A percentile compares a stretch with the other conserved stretches of the same genome.
Conservation (phyloP, 352 stramenopile genomes). For the Pythium apleroticum region DNA sequence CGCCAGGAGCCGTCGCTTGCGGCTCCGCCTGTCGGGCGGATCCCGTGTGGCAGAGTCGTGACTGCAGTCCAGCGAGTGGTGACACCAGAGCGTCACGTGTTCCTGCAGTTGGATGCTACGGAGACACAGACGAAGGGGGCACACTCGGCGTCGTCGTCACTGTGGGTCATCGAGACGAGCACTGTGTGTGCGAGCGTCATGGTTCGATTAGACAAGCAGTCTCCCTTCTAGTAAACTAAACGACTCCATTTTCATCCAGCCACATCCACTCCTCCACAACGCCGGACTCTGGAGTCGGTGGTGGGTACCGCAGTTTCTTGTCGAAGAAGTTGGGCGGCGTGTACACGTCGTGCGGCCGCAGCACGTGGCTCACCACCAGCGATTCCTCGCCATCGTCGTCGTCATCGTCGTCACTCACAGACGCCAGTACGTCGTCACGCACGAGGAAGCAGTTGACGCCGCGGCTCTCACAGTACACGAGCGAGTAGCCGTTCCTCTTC, state of each 20-base stretch:
- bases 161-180: slow-evolving; percentile 80
- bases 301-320: slow-evolving; percentile 51
- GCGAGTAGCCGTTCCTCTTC: slow-evolving; percentile 43
- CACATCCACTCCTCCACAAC: slow-evolving; percentile 46
- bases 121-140: neutral
- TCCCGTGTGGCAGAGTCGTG: slow-evolving; percentile 57
- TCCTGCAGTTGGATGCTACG: slow-evolving; percentile 35
- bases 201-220: slow-evolving; percentile 26
- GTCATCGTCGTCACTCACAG: slow-evolving; percentile 2
- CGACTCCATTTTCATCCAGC: slow-evolving; percentile 22
- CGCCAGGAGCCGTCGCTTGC: slow-evolving; percentile 56
- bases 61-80: slow-evolving; percentile 52
- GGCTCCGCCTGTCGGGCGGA: slow-evolving; percentile 53
- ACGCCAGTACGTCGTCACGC: slow-evolving; percentile 42
- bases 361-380: slow-evolving; percentile 33
- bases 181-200: slow-evolving; percentile 79
- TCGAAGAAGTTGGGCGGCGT: slow-evolving; percentile 69
- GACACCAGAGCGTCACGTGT: slow-evolving; percentile 66
- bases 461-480: slow-evolving; percentile 80
- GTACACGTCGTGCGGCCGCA: slow-evolving; percentile 39
- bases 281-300: slow-evolving; percentile 29
- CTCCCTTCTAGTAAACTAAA: slow-evolving; percentile 2
- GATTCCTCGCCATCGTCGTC: neutral
- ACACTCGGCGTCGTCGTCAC: neutral
- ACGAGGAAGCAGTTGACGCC: slow-evolving; percentile 79